Base-by-base conservation (phyloP, 352 stramenopile genomes). In the Pythium biforme region DNA sequence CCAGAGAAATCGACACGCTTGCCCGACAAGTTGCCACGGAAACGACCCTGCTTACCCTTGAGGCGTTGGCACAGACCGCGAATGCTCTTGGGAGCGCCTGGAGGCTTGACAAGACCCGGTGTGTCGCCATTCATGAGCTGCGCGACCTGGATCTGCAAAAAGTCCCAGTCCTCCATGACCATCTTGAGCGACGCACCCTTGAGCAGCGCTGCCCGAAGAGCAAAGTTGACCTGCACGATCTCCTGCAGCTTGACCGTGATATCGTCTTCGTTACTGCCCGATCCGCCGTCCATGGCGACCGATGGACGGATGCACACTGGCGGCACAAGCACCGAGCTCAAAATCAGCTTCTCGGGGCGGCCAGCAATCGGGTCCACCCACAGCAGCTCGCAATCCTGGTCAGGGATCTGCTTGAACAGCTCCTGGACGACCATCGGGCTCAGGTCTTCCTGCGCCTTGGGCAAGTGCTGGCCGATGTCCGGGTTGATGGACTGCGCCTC, bases 151-250 rank as follows among this genome's bases (percentile, higher is more conserved):
- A 95, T 92, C 81, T 99, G 98, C 59, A 99, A 80, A 66, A 99
- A 98, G 70, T 99, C 96, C 97, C 97, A 99, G 74, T 98, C 90
- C 74, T 99, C 97, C 86, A 99, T 98, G 50, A 99, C 97, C 74
- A 98, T 99, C 52, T 98, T 98, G 48, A 98, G 94, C 58, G 94
- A 97, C 37, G 92, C 94, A 37, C 98, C 98, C 41, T 98, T 97
- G 40, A 87, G 83, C 26, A 99, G 81, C 23, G 95, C 96, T 10
- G 96, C 77, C 54, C 94, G 84, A 3, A 99, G 79, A 15, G 96
- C 95, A 48, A 96, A 92, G 83, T 99, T 99, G 29, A 99, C 92
- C 50, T 99, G 97, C 48, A 99, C 88, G 74, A 99, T 99, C 73
- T 99, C 97, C 74, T 99, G 92, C 1, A 99, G 83, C 74, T 99